Conservation (phyloP, 768 basidiomycete species). For the Kwoniella dendrophila region DNA sequence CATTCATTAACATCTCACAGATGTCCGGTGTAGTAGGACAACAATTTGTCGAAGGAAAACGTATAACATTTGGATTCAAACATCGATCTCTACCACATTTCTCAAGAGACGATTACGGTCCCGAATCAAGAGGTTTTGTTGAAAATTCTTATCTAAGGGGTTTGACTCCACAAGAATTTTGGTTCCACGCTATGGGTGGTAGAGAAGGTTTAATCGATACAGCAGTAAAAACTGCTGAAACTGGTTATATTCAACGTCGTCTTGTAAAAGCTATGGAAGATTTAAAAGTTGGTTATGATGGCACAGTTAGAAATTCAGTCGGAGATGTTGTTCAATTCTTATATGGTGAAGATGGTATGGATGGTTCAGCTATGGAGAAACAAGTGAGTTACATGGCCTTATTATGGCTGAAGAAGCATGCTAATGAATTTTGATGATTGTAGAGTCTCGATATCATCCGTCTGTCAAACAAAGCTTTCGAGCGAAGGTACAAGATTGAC, state of each 20-base stretch:
- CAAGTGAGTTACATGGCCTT: constrained; percentile 59
- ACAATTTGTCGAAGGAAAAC: constrained; percentile 95
- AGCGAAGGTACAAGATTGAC: constrained; percentile 92
- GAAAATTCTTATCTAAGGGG: constrained; percentile 98
- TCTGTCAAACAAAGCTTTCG: constrained; percentile 77
- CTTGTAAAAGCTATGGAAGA: constrained; percentile 98
- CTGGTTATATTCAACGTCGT: constrained; percentile 97
- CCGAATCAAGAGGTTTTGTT: constrained; percentile 96
- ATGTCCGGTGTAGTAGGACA: constrained; percentile 99
- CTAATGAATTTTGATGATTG: neutral
- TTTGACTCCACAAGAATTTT: constrained; percentile 95
- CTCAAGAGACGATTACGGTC: constrained; percentile 97
- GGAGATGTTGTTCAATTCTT: constrained; percentile 95
- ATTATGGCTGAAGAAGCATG: neutral
- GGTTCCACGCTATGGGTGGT: constrained; percentile 99
- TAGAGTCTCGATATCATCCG: constrained; percentile 80
- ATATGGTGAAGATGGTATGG: constrained; percentile 99
- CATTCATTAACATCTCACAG: constrained; percentile 96
- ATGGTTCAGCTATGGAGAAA: constrained; percentile 94
- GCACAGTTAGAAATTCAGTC: constrained; percentile 94
- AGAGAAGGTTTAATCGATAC: constrained; percentile 99
- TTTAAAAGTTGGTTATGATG: constrained; percentile 95
- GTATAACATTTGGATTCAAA: constrained; percentile 96
- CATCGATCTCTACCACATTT: constrained; percentile 97
- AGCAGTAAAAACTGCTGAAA: constrained; percentile 98